Conservation (phyloP, 1,284 basidiomycete species). For the Apiotrichum veenhuisii region DNA sequence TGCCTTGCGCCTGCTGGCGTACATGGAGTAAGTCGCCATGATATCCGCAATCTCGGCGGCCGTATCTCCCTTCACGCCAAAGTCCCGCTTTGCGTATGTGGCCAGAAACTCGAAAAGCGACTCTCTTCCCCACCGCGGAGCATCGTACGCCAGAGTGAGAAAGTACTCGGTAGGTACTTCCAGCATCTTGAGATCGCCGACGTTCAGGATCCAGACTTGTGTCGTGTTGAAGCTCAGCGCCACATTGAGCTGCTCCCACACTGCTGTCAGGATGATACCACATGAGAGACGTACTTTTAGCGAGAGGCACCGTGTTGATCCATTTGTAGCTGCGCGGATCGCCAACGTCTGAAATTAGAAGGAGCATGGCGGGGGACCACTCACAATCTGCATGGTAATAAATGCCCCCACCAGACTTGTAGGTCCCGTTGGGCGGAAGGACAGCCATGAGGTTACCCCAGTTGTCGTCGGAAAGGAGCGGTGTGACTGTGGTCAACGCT, state of each 20-base stretch:
- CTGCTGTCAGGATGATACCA: constrained; percentile 9
- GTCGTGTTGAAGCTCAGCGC: constrained; percentile 29
- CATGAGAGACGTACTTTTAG: constrained; percentile 23
- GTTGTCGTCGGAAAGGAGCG: constrained; percentile 40
- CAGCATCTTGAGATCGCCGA: constrained; percentile 67
- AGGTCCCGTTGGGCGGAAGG: constrained; percentile 56
- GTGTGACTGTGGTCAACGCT: constrained; percentile 14
- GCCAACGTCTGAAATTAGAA: constrained; percentile 23
- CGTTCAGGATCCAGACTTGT: constrained; percentile 48
- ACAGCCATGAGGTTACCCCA: constrained; percentile 45
- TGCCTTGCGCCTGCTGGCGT: constrained; percentile 58
- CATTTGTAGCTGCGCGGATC: constrained; percentile 49
- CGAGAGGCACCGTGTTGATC: constrained; percentile 39
- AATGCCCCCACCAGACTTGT: constrained; percentile 60
- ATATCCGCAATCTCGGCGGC: constrained; percentile 45
- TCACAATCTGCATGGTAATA: constrained; percentile 60
- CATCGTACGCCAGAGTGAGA: constrained; percentile 61
- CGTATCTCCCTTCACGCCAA: constrained; percentile 52
- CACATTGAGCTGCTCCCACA: constrained; percentile 36
- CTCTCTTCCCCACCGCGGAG: constrained; percentile 54
- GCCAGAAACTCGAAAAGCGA: constrained; percentile 58
- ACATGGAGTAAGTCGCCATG: constrained; percentile 15
- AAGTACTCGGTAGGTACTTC: constrained; percentile 67
- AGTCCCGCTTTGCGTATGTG: constrained; percentile 63
- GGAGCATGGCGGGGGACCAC: not conserved